Evolutionary conservation across 352 stramenopile species (phyloP).

Genomic region (Phytophthora quininea): DNA sequence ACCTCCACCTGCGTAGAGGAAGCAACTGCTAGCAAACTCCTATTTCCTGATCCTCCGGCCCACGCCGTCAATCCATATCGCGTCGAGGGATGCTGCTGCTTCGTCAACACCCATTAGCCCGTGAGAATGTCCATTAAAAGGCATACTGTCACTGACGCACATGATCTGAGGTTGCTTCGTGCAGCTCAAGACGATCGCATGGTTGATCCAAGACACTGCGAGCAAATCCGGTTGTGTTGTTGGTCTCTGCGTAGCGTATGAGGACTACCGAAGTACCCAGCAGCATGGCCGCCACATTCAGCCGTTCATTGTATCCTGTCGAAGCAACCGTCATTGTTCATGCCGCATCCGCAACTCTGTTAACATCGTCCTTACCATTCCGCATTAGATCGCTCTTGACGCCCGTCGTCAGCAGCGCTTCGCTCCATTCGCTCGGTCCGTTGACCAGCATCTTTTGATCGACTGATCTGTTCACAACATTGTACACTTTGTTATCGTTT

Average conservation of each 20-base stretch:
- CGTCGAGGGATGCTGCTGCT: background rate
- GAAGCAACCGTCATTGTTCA: background rate
- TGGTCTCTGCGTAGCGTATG: slow-evolving; percentile 22
- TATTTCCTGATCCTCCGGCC: slow-evolving; percentile 27
- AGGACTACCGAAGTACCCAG: slow-evolving; percentile 43
- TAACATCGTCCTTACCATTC: slow-evolving; percentile 28
- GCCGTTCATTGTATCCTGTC: slow-evolving; percentile 47
- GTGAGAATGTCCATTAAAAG: background rate
- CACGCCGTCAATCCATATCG: slow-evolving; percentile 33
- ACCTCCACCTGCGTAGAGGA: slow-evolving; percentile 32
- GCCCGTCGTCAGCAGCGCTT: slow-evolving; percentile 32
- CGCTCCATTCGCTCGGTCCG: slow-evolving; percentile 48
- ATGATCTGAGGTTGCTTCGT: slow-evolving; percentile 3
- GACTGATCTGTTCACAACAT: slow-evolving; percentile 3
- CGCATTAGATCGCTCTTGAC: slow-evolving; percentile 45
- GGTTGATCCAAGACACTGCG: slow-evolving; percentile 13
- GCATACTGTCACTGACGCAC: too few relatives aligned
- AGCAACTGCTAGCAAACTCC: slow-evolving; percentile 38
- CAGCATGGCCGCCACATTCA: slow-evolving; percentile 47
- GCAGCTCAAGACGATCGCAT: slow-evolving; percentile 16
- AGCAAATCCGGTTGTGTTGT: slow-evolving; percentile 9
- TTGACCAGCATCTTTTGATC: slow-evolving; percentile 46
- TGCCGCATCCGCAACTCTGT: background rate
- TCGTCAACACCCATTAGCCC: background rate
- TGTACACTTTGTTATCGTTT: background rate